Percentiles rank a stretch among this genome's conserved stretches.
Conservation (phyloP, 2,329 filamentous ascomycete species). For the Pezicula carpinea region DNA sequence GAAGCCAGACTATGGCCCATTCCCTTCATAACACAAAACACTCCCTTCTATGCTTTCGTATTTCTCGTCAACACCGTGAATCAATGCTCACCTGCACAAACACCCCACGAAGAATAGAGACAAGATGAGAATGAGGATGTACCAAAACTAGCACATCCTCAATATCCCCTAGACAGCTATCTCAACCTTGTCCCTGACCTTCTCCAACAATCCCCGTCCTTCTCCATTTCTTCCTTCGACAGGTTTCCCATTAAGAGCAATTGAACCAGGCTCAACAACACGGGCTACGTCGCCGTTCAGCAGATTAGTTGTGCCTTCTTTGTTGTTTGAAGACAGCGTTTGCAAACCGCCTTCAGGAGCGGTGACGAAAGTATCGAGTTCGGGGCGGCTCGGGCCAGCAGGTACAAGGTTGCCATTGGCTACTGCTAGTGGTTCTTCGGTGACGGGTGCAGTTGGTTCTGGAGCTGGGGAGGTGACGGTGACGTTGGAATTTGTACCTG, state of each 20-base stretch:
- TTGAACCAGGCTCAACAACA: too few species aligned
- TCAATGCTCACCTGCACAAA: too few species aligned
- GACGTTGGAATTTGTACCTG: neutral
- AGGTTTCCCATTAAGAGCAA: neutral
- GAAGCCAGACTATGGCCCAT: neutral
- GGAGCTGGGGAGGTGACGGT: neutral
- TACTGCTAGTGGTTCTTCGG: constrained; percentile 4
- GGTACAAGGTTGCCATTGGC: constrained; percentile 18
- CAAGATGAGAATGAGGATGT: too few species aligned
- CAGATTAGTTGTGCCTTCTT: constrained; percentile 14
- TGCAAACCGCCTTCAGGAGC: constrained; percentile 12
- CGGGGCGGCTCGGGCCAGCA: constrained; percentile 13
- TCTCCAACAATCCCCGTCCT: constrained; percentile 4
- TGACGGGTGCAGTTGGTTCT: neutral
- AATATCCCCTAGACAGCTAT: too few species aligned
- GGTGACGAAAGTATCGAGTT: constrained; percentile 19
- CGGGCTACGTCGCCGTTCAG: too few species aligned
- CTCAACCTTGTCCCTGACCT: constrained; percentile 1
- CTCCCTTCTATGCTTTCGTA: too few species aligned
- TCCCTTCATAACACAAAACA: too few species aligned
- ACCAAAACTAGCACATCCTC: too few species aligned
- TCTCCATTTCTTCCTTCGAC: constrained; percentile 1
- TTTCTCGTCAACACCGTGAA: too few species aligned
- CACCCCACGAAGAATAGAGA: too few species aligned
- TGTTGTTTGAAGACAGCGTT: constrained; percentile 3